Base-by-base conservation (phyloP, 2,329 filamentous ascomycete species). In the Stachybotrys chartarum region DNA sequence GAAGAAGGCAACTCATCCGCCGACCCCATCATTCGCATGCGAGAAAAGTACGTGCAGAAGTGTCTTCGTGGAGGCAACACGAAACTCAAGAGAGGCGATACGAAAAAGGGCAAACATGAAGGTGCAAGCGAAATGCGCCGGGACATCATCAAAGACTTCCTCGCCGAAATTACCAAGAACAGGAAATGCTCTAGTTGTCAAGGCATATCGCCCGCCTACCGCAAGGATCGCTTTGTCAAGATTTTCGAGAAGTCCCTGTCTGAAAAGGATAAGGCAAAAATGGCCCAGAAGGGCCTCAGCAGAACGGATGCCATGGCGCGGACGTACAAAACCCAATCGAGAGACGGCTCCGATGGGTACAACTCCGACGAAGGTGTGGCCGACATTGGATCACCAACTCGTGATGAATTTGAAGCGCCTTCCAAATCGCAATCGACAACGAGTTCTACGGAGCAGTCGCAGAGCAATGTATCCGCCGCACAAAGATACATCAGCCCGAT, bases 171-270 rank as follows among this genome's bases (percentile, higher is more conserved):
- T 54, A 82, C 82, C 51, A 82, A 81, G 62, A 78, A 81, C 50
- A 87, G 85, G 63, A 82, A 82, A 64, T 99, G 94, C 72, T 77
- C 76, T 50, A 78, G 74, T 55, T 86, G 83, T 62, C 74, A 76
- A 52, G 88, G 88, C 31, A 83, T 94, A 58, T 92, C 88, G 14
- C 92, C 91, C 11, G 78, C 79, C 2, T 97, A 90, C 72, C 86
- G 93, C 63, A 97, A 96, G 70, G 93, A 99, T 65, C 82, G 88
- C 48, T 94, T 85, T 64, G 88, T 92, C 67, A 99, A 97, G 72
- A 91, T 99, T 54, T 99, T 97, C 71, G 87, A 93, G 68, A 94
- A 89, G 67, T 78, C 88, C 2, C 75, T 97, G 55, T 82, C 80
- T 50, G 72, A 80, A 50, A 96, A 95, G 70, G 85, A 94, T 42